Base-by-base conservation (phyloP, 352 stramenopile species). In the Globisporangium echinulatum region DNA sequence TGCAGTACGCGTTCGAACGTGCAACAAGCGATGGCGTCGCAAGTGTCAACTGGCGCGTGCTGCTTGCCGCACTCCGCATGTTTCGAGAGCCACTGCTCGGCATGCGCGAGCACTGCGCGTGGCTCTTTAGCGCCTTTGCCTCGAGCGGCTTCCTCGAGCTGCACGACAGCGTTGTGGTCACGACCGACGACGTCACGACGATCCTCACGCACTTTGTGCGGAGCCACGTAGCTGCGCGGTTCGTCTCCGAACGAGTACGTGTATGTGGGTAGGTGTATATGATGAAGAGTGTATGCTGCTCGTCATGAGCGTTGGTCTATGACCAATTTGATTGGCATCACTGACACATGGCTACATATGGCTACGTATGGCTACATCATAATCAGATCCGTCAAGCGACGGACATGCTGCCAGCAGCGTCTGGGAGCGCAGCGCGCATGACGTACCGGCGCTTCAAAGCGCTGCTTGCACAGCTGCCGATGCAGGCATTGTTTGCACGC, bases 1-100 rank as follows among this genome's bases (percentile, higher is more conserved):
- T 92, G 58, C 74, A 87, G 53, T 88, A 79, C 70, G 66, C 67
- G 40, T 90, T 72, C 50, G 78, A 92, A 43, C 74, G 75, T 17
- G 77, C 70, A 14, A 38, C 38, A 14, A 17, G 43, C 43, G 69
- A 82, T 44, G 79, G 85, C 52, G 67, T 87, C 1, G 66, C 57
- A 11, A 71, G 83, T 50, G 62, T 89, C 54, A 85, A 92, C 63
- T 92, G 82, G 82, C 78, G 75, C 17, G 59, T 80, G 33, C 55
- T 90, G 40, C 79, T 92, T 44, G 56, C 75, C 13, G 69, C 60
- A 7, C 56, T 90, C n/a, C 73, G 72, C 33, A 77, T 88, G 68
- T 76, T 90, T 19, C 69, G 77, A 52, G 62, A 88, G 49, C 82
- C 79, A n/a, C 58, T 87, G 52, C 49, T 82, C 51, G 66, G 69